Evolutionary conservation across 2,329 filamentous ascomycete genomes (phyloP).

Genomic region (Beauveria scarabaeidicola): DNA sequence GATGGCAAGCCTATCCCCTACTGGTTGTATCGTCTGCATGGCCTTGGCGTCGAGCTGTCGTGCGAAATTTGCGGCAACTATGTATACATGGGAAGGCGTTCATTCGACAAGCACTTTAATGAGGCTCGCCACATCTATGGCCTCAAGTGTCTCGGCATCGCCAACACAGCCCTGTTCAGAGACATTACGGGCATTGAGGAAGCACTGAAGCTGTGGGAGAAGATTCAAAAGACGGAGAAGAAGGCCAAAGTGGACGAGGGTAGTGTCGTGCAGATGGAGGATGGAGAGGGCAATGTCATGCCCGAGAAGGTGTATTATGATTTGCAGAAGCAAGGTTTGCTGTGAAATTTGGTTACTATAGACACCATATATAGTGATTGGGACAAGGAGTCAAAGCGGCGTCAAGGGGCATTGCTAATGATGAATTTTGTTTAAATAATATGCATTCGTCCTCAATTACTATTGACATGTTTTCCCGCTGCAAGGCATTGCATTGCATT

Average conservation of each 20-base stretch:
- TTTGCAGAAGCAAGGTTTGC: conserved; percentile 81
- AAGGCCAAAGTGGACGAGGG: conserved; percentile 67
- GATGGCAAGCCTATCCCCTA: conserved; percentile 98
- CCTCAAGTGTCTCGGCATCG: conserved; percentile 87
- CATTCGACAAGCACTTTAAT: conserved; percentile 98
- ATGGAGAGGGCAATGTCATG: conserved; percentile 96
- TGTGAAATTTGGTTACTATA: conserved; percentile 37
- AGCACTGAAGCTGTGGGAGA: conserved; percentile 82
- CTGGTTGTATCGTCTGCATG: conserved; percentile 97
- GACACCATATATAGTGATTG: conserved; percentile 3
- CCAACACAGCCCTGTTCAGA: conserved; percentile 79
- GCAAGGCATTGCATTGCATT: neutral
- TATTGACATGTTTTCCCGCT: too few relatives aligned
- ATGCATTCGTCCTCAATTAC: too few relatives aligned
- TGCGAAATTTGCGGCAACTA: conserved; percentile 98
- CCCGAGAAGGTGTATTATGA: conserved; percentile 97
- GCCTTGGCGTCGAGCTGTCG: conserved; percentile 84
- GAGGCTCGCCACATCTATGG: conserved; percentile 90
- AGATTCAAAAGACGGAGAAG: conserved; percentile 81
- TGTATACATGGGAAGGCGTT: conserved; percentile 94
- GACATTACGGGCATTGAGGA: conserved; percentile 93
- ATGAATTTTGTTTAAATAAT: neutral
- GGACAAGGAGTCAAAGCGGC: conserved; percentile 3
- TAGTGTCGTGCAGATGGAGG: conserved; percentile 95
- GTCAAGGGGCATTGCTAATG: neutral